Conservation (phyloP, 305 asterid genomes). For the Stenogyne calaminthoides region DNA sequence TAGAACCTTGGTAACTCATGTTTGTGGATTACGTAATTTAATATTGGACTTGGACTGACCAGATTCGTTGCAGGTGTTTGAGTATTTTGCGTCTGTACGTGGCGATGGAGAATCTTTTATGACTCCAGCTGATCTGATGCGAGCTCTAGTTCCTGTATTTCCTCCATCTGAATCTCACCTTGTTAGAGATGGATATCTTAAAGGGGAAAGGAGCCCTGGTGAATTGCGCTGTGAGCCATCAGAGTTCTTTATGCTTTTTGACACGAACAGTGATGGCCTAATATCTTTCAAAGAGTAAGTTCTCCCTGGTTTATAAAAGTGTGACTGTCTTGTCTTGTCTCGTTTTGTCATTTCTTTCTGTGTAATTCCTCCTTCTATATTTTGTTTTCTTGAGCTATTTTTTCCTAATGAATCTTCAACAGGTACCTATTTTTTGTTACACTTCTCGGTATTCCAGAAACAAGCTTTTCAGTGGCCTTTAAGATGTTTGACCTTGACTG, state of each 20-base stretch:
- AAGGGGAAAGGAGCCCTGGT: conserved; percentile 91
- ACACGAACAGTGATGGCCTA: conserved; percentile 78
- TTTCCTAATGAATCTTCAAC: conserved; percentile 35
- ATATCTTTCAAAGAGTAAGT: conserved; percentile 90
- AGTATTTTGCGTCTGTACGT: conserved; percentile 74
- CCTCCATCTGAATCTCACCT: conserved; percentile 91
- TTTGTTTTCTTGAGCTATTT: conserved; percentile 29
- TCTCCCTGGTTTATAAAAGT: conserved; percentile 18
- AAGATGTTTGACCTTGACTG: conserved; percentile 93
- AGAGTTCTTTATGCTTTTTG: conserved; percentile 87
- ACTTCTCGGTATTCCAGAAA: conserved; percentile 88
- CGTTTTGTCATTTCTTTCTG: neutral
- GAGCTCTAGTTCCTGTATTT: conserved; percentile 94
- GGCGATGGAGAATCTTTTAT: conserved; percentile 66
- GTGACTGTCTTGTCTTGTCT: conserved; percentile 13
- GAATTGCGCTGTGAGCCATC: conserved; percentile 86
- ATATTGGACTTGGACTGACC: conserved; percentile 4
- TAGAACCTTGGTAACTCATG: conserved; percentile 16
- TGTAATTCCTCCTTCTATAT: conserved; percentile 9
- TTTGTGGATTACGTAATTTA: neutral
- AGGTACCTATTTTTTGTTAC: conserved; percentile 94
- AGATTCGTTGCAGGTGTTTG: conserved; percentile 63
- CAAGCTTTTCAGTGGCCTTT: conserved; percentile 91
- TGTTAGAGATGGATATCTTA: conserved; percentile 86
- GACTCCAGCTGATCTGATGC: conserved; percentile 97